These are phyloP conservation scores for Suillus luteus DNA, from an alignment of 768 basidiomycete genomes.

Conservation along the genomic window DNA sequence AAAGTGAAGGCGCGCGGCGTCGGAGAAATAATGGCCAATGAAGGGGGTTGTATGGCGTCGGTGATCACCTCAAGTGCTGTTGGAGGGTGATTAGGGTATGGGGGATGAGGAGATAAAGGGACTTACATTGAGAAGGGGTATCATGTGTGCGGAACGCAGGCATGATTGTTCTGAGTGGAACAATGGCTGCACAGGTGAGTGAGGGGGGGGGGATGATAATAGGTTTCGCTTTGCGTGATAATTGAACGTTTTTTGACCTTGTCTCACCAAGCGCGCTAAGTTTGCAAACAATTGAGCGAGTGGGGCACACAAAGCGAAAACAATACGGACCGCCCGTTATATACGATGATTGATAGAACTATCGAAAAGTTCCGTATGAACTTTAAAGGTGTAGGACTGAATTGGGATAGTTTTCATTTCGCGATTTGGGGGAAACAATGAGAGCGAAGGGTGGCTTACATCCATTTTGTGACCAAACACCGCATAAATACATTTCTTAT, in stretches of 20 bases:
- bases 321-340: constrained; percentile 59
- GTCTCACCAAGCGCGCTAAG: constrained; percentile 44
- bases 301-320: constrained; percentile 60
- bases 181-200: constrained; percentile 36
- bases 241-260: too few relatives aligned
- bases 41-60: constrained; percentile 58
- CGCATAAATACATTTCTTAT: constrained; percentile 46
- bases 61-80: constrained; percentile 77
- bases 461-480: constrained; percentile 45
- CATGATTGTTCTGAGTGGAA: constrained; percentile 54
- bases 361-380: constrained; percentile 40
- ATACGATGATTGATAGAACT: constrained; percentile 41
- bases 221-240: constrained; percentile 48
- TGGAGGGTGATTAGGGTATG: constrained; percentile 11
- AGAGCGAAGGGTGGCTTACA: constrained; percentile 34
- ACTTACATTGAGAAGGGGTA: constrained; percentile 56
- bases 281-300: constrained; percentile 64
- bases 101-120: constrained; percentile 8
- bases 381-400: constrained; percentile 28
- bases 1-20: constrained; percentile 57
- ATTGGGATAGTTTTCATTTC: constrained; percentile 20
- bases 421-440: constrained; percentile 35
- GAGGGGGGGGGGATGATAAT: constrained; percentile 37
- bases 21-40: constrained; percentile 57
- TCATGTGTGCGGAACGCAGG: constrained; percentile 80